Evolutionary conservation across 192 early-diverging fungal genomes (phyloP), one percentile per base, ranked within the genome.

Genomic region (Coemansia pectinata): DNA sequence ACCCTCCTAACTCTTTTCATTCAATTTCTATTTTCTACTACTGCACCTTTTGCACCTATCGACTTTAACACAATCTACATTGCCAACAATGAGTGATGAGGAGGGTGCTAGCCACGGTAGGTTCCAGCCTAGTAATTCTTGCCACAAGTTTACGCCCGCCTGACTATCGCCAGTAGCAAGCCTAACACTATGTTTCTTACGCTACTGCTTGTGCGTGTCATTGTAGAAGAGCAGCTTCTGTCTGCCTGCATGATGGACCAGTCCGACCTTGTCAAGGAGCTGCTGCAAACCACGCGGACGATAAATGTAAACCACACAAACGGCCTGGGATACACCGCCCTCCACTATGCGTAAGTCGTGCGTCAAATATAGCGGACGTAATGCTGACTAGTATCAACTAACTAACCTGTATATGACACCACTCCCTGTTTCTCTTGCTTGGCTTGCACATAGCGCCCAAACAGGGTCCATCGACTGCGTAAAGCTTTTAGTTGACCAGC

Each of bases 191-290:
- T 17, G 29, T 33, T 57, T 57, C 40, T 15, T 21, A 23, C 6
- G 27, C 66, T 40, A 36, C 33, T 48, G 36, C 33, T 58, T 15
- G 11, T 25, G 52, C 8, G 14, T 7, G 45, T 17, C 45, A 31
- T 63, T 76, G 60, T 81, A 92, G 89, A 91, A 72, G 89, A 91
- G 64, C 85, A 87, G 59, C 78, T 93, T 44, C 73, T 90, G 59
- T 86, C 88, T 11, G 91, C 91, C 36, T 90, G 90, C 74, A 87
- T 86, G 75, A 81, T 88, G 60, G 90, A 91, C 78, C 88, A 91
- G 47, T 84, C 89, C 39, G 88, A 89, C 52, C 71, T 90, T 73
- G 79, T 93, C 33, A 76, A 85, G 27, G 78, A 87, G 59, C 75
- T 93, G 44, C 76, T 93, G 21, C 62, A 71, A 23, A 64, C 81